Base-by-base conservation (phyloP, 768 basidiomycete genomes). In the Mycena vulgaris region DNA sequence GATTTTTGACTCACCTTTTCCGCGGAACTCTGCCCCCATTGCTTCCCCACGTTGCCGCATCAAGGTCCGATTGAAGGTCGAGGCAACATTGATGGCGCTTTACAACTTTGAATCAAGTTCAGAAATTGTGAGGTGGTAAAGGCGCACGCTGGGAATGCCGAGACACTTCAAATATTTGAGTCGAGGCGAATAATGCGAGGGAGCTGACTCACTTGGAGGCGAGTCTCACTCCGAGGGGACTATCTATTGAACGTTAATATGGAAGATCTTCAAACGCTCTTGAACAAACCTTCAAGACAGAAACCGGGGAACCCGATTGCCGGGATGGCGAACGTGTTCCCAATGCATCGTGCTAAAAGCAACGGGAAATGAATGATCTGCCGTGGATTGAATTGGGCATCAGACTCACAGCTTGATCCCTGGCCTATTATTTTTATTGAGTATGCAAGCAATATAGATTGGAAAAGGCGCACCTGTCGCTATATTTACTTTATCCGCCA, bases 11-110 rank as follows among this genome's bases (percentile, higher is more conserved):
- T 11, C 21, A 69, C 87, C 87, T 73, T 85, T 83, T 19, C 78
- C 82, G 35, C 77, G 76, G 76, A 84, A 84, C 73, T 89, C 87
- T 25, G 78, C 65, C 11, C 86, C 87, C 78, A 88, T 83, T 0
- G 85, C 84, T 25, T 71, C 73, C 7, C 83, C 86, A 33, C 86
- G 82, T 25, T 78, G 72, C 61, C 83, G 78, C 77, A 87, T 85
- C n/a, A 88, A 74, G 23, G 63, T 70, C 3, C 79, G 70, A 63
- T 80, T 78, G 60, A 79, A 79, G 63, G 80, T 79, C 1, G 80
- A 71, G 28, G 80, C 80, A 21, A 70, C 74, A 48, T 80, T 80
- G 64, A 81, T 79, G 8, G 73, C 78, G 27, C 78, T 79, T 27
- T 17, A 17, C 17, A 42, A 51, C n/a, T 17, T 27, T 8, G 30